Evolutionary conservation across 2,329 filamentous ascomycete genomes (phyloP).

Genomic region (Neoscytalidium dimidiatum): DNA sequence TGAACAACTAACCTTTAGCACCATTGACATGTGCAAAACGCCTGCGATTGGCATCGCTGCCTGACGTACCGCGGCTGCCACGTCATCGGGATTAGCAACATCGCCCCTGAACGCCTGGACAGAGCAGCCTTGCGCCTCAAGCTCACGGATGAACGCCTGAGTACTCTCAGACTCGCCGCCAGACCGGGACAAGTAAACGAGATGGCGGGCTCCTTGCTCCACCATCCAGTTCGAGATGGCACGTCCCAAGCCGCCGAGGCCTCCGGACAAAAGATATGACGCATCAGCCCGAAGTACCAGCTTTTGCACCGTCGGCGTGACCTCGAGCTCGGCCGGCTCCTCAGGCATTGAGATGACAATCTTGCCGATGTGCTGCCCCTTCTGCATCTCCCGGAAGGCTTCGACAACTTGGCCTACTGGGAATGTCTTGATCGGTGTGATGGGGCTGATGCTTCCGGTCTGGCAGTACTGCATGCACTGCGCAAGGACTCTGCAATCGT

Average conservation of each 20-base stretch:
- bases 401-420: constrained; percentile 25
- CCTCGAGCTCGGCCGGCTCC: not conserved
- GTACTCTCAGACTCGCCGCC: not conserved
- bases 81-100: constrained; percentile 13
- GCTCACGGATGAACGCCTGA: constrained; percentile 18
- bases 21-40: constrained; percentile 24
- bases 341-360: constrained; percentile 34
- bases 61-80: not conserved
- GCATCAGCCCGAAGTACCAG: constrained; percentile 9
- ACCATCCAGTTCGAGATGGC: constrained; percentile 25
- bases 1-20: constrained; percentile 1
- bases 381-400: constrained; percentile 35
- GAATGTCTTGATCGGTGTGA: constrained; percentile 32
- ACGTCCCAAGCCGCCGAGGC: constrained; percentile 28
- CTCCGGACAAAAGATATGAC: constrained; percentile 29
- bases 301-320: not conserved
- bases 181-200: constrained; percentile 22
- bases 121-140: constrained; percentile 20
- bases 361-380: constrained; percentile 43
- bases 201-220: constrained; percentile 23
- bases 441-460: constrained; percentile 22
- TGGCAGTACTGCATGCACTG: not conserved
- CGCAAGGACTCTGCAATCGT: not conserved
- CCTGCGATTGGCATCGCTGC: constrained; percentile 18
- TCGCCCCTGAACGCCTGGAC: constrained; percentile 19